These are phyloP conservation scores for Phytophthora megakarya DNA, from an alignment of 352 stramenopile species.

Conservation along the genomic window DNA sequence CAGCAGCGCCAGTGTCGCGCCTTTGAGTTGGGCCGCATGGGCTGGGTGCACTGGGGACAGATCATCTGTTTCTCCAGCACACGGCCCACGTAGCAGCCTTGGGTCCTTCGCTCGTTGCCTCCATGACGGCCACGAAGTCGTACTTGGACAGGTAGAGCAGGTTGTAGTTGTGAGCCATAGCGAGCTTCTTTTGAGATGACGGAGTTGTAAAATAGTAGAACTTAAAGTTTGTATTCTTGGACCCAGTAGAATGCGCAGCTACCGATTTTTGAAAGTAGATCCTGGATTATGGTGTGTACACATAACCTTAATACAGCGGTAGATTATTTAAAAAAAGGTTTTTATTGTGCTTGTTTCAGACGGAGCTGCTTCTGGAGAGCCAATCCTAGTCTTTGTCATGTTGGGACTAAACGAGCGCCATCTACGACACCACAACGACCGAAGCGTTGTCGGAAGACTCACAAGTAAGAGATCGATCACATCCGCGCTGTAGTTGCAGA, in stretches of 20 bases:
- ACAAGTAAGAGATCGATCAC: conserved; percentile 52
- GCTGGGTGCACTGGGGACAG: background rate
- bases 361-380: too few relatives aligned
- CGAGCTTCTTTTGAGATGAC: too few relatives aligned
- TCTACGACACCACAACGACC: conserved; percentile 4
- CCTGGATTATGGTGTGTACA: too few relatives aligned
- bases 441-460: conserved; percentile 41
- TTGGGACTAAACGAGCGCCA: conserved; percentile 4
- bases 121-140: conserved; percentile 14
- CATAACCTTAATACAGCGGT: too few relatives aligned
- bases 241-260: conserved; percentile 2
- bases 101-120: background rate
- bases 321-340: too few relatives aligned
- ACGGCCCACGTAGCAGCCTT: conserved; percentile 2
- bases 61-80: conserved; percentile 4
- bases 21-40: background rate
- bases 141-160: conserved; percentile 2
- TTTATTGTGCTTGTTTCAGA: too few relatives aligned
- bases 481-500: conserved; percentile 40
- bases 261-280: too few relatives aligned
- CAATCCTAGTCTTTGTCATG: background rate
- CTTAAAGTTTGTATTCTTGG: background rate
- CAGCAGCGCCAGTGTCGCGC: conserved; percentile 8
- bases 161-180: too few relatives aligned
- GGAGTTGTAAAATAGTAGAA: background rate